A percentile compares a stretch with the other conserved stretches of the same genome.
These are phyloP conservation scores for Musa beccarii DNA, from an alignment of 176 grass and related monocot genomes.

Conservation along the genomic window DNA sequence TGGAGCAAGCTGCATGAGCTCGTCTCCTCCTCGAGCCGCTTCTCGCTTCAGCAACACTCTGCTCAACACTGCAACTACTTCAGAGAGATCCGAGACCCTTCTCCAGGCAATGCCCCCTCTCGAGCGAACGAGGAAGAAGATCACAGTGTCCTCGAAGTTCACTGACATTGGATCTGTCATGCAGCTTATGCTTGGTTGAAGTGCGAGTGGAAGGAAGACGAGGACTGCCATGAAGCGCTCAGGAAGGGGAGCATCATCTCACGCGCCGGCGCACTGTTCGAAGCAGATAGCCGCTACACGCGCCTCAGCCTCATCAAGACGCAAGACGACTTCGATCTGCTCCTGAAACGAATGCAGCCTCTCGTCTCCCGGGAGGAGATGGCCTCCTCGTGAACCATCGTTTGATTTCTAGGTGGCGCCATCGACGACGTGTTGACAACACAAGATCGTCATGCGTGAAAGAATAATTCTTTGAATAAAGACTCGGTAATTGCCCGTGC, in stretches of 20 bases:
- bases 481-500: too few relatives aligned
- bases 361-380: neutral
- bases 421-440: too few relatives aligned
- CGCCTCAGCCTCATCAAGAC: neutral
- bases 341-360: neutral
- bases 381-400: too few relatives aligned
- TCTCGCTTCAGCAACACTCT: constrained; percentile 7
- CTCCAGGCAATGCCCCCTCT: neutral
- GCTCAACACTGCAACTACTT: constrained; percentile 3
- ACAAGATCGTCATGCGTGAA: too few relatives aligned
- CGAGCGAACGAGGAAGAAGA: neutral
- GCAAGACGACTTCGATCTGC: neutral
- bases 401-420: too few relatives aligned
- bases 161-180: neutral
- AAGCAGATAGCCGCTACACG: neutral
- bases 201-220: neutral
- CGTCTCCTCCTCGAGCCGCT: neutral
- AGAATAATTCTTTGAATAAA: too few relatives aligned
- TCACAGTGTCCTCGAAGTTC: neutral
- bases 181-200: constrained; percentile 5
- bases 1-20: constrained; percentile 2
- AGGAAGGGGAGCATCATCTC: neutral
- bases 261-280: neutral
- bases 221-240: neutral
- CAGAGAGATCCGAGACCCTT: constrained; percentile 4